These are phyloP conservation scores for Glonium stellatum DNA, from an alignment of 495 filamentous ascomycete genomes.

Conservation along the genomic window DNA sequence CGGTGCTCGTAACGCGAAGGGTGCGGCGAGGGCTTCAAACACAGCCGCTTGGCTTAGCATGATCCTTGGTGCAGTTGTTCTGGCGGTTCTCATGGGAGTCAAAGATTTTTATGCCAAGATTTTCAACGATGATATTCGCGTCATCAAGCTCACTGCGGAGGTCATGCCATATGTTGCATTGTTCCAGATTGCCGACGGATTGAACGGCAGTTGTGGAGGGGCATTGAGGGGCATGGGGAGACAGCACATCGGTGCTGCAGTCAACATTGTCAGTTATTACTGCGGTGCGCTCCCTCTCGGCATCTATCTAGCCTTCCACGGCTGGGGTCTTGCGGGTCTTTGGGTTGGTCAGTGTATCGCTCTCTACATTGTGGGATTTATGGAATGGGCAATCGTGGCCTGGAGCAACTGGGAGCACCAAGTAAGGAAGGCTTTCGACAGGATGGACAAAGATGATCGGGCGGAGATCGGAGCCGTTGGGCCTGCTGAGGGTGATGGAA, in stretches of 20 bases:
- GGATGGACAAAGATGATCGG: slow-evolving; percentile 60
- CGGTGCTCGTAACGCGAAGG: slow-evolving; percentile 59
- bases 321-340: slow-evolving; percentile 76
- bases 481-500: slow-evolving; percentile 8
- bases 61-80: slow-evolving; percentile 58
- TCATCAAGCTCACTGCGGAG: slow-evolving; percentile 69
- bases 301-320: slow-evolving; percentile 81
- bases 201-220: slow-evolving; percentile 82
- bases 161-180: slow-evolving; percentile 84
- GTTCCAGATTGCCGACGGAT: slow-evolving; percentile 90
- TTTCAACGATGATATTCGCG: slow-evolving; percentile 72
- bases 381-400: slow-evolving; percentile 78
- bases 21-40: slow-evolving; percentile 69
- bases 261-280: slow-evolving; percentile 88
- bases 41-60: slow-evolving; percentile 70
- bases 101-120: slow-evolving; percentile 73
- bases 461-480: slow-evolving; percentile 37
- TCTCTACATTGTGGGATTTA: slow-evolving; percentile 68
- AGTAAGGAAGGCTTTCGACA: slow-evolving; percentile 65
- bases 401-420: slow-evolving; percentile 73
- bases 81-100: slow-evolving; percentile 65
- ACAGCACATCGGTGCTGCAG: slow-evolving; percentile 82
- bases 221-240: slow-evolving; percentile 77
- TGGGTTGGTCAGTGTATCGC: slow-evolving; percentile 92
- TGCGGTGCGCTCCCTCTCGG: slow-evolving; percentile 75